Evolutionary conservation across 768 basidiomycete species (phyloP).

Genomic region (Trichaptum fuscoviolaceum): DNA sequence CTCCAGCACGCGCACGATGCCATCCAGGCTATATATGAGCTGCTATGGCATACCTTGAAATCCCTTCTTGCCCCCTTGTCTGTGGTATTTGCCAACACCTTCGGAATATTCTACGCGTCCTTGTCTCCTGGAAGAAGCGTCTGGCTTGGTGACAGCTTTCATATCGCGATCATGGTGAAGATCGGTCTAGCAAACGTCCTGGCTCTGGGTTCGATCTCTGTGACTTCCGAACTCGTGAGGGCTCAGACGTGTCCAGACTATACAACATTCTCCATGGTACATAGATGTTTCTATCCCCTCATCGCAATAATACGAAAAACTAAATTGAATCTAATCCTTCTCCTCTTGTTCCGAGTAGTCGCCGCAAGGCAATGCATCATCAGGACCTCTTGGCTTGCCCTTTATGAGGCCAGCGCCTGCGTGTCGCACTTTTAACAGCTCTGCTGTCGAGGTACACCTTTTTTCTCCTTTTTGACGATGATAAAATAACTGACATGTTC

Average conservation of each 20-base stretch:
- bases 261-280: slow-evolving; percentile 31
- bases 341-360: slow-evolving; percentile 27
- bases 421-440: slow-evolving; percentile 74
- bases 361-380: slow-evolving; percentile 56
- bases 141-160: too few species aligned
- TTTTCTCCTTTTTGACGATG: not conserved
- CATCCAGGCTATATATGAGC: not conserved
- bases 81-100: not conserved
- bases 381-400: slow-evolving; percentile 57
- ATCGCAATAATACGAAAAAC: not conserved
- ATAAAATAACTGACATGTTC: not conserved
- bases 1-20: not conserved
- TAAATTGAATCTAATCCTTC: not conserved
- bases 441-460: slow-evolving; percentile 57
- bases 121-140: not conserved
- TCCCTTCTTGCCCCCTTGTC: not conserved
- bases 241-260: slow-evolving; percentile 52
- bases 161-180: not conserved
- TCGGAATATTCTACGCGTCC: not conserved
- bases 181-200: not conserved
- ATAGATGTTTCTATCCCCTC: not conserved
- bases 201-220: not conserved
- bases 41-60: not conserved
- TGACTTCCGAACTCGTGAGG: slow-evolving; percentile 8
- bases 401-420: slow-evolving; percentile 66